These are phyloP conservation scores for Tricholoma bakamatsutake DNA, from an alignment of 768 basidiomycete genomes.

Conservation along the genomic window DNA sequence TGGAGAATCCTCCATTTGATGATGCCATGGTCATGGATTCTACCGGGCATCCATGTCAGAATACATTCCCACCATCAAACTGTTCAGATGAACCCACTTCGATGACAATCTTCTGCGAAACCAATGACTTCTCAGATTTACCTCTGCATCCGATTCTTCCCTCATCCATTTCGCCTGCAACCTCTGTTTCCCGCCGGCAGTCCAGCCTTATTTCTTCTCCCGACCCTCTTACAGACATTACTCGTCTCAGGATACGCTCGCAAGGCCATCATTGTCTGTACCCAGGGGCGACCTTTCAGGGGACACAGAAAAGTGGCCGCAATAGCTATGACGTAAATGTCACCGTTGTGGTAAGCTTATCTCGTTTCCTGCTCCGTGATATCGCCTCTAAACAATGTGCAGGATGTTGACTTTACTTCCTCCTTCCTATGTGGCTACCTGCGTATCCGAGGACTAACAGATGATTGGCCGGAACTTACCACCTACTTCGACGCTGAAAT, in stretches of 20 bases:
- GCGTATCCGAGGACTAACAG: conserved; percentile 85
- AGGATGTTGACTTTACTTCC: conserved; percentile 87
- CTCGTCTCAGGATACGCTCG: conserved; percentile 66
- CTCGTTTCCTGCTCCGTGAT: conserved; percentile 8
- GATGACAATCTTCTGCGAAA: conserved; percentile 19
- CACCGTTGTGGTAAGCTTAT: conserved; percentile 73
- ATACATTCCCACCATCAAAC: conserved; percentile 8
- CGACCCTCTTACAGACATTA: conserved; percentile 68
- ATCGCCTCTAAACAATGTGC: conserved; percentile 8
- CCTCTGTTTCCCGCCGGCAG: conserved; percentile 15
- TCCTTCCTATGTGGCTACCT: conserved; percentile 90
- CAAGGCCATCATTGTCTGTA: conserved; percentile 76
- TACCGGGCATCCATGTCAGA: conserved; percentile 12
- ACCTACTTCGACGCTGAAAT: conserved; percentile 98
- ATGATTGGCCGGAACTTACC: conserved; percentile 93
- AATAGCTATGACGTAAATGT: conserved; percentile 95
- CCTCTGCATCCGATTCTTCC: conserved; percentile 9
- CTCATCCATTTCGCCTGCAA: conserved; percentile 12
- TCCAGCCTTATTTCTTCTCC: conserved; percentile 18
- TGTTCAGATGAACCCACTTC: conserved; percentile 20
- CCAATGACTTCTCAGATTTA: conserved; percentile 11
- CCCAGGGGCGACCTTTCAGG: conserved; percentile 83
- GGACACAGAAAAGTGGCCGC: conserved; percentile 90
- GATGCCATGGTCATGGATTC: conserved; percentile 31
- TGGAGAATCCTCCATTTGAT: conserved; percentile 20